Evolutionary conservation across 176 grass and related monocot species (phyloP).

Genomic region (Phoenix roebelenii): DNA sequence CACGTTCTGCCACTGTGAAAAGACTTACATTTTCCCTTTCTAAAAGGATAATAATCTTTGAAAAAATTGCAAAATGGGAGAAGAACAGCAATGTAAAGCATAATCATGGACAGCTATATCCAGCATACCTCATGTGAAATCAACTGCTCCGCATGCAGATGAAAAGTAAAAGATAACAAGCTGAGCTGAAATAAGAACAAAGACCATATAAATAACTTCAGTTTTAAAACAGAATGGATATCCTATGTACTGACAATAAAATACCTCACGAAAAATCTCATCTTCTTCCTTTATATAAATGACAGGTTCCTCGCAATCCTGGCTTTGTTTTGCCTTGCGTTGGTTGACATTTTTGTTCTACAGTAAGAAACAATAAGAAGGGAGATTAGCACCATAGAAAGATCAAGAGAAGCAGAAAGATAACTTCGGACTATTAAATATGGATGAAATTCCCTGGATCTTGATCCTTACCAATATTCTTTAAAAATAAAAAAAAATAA

Average conservation of each 20-base stretch:
- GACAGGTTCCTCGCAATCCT: constrained; percentile 38
- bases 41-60: too few species aligned
- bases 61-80: too few species aligned
- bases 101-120: too few species aligned
- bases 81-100: too few species aligned
- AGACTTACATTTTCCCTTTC: too few species aligned
- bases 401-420: neutral
- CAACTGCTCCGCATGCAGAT: constrained; percentile 35
- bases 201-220: constrained; percentile 20
- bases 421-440: neutral
- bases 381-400: neutral
- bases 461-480: too few species aligned
- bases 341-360: constrained; percentile 36
- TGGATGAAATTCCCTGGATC: too few species aligned
- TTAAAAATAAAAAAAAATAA: too few species aligned
- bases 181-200: constrained; percentile 48
- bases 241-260: too few species aligned
- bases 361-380: neutral
- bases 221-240: too few species aligned
- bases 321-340: constrained; percentile 27
- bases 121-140: constrained; percentile 54
- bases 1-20: too few species aligned
- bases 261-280: constrained; percentile 78
- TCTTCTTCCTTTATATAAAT: constrained; percentile 83
- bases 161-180: constrained; percentile 76